Percentiles rank a stretch among this genome's conserved stretches.
phyloP scores from a whole-genome alignment of 306 rosid species.

The Abrus precatorius region DNA sequence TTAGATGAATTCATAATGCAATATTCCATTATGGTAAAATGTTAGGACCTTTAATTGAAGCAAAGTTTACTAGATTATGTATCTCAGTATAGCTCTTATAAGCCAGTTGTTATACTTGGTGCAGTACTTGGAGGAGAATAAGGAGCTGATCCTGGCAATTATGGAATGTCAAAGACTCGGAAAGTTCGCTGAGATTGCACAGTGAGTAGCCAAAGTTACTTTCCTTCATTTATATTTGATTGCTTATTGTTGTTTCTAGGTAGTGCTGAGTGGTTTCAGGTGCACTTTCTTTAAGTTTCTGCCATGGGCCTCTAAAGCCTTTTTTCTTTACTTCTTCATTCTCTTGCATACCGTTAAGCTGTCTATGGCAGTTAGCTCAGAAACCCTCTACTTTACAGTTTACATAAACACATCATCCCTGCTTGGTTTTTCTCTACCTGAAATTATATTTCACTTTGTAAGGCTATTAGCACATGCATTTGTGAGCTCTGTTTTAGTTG shows the following conservation, averaged over 20 bases:
- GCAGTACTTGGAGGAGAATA: conserved; percentile 71
- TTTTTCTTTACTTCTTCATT: conserved; percentile 22
- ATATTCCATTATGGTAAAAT: conserved; percentile 6
- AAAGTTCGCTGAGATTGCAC: conserved; percentile 48
- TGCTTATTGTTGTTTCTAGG: conserved; percentile 42
- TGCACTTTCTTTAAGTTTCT: conserved; percentile 21
- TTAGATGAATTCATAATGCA: conserved; percentile 17
- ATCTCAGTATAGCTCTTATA: conserved; percentile 11
- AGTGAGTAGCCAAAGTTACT: conserved; percentile 50
- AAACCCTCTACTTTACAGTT: conserved; percentile 26
- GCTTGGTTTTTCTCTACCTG: neutral
- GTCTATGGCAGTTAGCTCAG: conserved; percentile 7
- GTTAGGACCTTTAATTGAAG: conserved; percentile 31
- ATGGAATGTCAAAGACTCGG: conserved; percentile 61
- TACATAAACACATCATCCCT: neutral
- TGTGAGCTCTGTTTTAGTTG: conserved; percentile 27
- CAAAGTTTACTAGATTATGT: neutral
- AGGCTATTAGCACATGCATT: conserved; percentile 15
- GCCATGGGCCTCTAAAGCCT: conserved; percentile 9
- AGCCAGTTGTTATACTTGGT: conserved; percentile 46
- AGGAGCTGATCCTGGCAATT: conserved; percentile 60
- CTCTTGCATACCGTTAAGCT: conserved; percentile 26
- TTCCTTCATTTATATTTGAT: neutral
- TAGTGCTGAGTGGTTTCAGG: conserved; percentile 13
- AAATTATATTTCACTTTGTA: conserved; percentile 13